Base-by-base conservation (phyloP, 129 eudicot species). In the Ambrosia trifida region DNA sequence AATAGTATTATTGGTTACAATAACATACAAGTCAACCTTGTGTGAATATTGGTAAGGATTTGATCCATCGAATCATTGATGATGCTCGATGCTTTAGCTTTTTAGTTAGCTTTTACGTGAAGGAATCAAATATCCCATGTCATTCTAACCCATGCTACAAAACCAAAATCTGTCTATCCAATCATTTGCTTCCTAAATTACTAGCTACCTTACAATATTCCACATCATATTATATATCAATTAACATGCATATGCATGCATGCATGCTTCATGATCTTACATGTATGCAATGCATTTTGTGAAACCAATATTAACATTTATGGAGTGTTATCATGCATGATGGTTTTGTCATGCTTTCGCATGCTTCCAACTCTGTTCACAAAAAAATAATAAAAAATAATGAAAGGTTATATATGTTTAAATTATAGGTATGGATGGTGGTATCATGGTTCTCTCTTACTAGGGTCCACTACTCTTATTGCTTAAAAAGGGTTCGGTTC, bases 341-440 rank as follows among this genome's bases (percentile, higher is more conserved):
- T 69, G 65, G 19, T 57, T 59, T 74, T 82, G 88, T 86, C 96
- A 89, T 84, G 96, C 92, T 89, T 86, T 82, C 89, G 92, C 76
- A 58, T 79, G 83, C 80, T 73, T 81, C 75, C 75, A 74, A 59
- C 83, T 73, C 36, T 52, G 38, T 19, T 81, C 72, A 40, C 43
- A 28, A 33, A 28, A 5, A 19, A 30, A 2, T 3, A 28, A 0
- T 57, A 10, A 49, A 11, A 14, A 14, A 47, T 47, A 1, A 19
- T 8, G n/a, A 6, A 53, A 6, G 30, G 0, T 1, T 53, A 18
- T 7, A 7, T 53, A 18, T 18, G 17, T 56, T 1, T 5, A 13
- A 31, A 59, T 59, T 31, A 31, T 59, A 59, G 72, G 75, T 72
- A 73, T 79, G 67, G 79, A 71, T n/a, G 72, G 35, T 62, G 61